Evolutionary conservation across 1,284 basidiomycete species (phyloP), one percentile per base, ranked within the genome.

Genomic region (Puccinia sorghi): DNA sequence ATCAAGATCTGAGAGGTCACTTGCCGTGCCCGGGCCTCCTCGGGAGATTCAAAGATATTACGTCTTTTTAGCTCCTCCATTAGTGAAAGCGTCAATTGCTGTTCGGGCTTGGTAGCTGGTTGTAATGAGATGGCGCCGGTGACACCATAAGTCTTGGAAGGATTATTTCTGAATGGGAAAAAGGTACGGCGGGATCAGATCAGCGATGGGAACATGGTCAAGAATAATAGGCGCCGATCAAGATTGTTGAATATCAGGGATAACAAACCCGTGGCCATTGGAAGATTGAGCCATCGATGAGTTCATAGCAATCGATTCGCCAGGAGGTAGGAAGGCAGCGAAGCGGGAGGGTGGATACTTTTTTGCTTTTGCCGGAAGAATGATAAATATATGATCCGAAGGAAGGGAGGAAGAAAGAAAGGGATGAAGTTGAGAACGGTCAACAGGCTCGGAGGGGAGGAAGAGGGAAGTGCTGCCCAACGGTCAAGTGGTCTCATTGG

Each of bases 1-100:
- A 15, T 43, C 43, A 43, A 27, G 39, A 80, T 50, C 66, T 9
- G 27, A 56, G 17, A 32, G 32, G 50, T 41, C 76, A 86, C 91
- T 86, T 84, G 95, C 95, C 96, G 91, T 80, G 90, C 90, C 85
- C 91, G 90, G 46, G 93, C 89, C 85, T 98, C 95, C 79, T 94
- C 91, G 81, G 94, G 91, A 63, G 88, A 90, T 86, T 98, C 96
- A 85, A 97, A 97, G 15, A 91, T 92, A 80, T 92, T 91, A 83
- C 97, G 91, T 74, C 89, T 87, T 82, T 90, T 88, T 17, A 99
- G 88, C 85, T 99, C 96, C 75, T 92, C 90, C 91, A 93, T 92
- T 81, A 95, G 87, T 50, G 91, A 91, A 48, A 89, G 86, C 0
- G 94, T 97, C n/a, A 97, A 82, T 72, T 83, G 84, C 72, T 83